Evolutionary conservation across 2,329 filamentous ascomycete genomes (phyloP).

Genomic region (Exserohilum turcica): DNA sequence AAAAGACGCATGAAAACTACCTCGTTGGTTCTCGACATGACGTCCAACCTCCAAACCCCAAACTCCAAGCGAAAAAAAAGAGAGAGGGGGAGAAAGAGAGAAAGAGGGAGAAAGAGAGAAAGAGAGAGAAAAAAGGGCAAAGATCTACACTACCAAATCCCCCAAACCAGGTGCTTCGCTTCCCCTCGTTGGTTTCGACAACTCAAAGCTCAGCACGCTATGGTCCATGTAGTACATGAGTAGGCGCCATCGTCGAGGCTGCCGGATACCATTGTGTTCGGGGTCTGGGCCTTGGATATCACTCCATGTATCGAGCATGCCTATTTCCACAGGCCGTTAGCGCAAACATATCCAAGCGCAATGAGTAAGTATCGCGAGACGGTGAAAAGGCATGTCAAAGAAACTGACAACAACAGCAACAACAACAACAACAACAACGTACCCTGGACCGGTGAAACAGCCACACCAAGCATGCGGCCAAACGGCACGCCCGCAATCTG

Average conservation of each 20-base stretch:
- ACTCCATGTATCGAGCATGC: conserved; percentile 1
- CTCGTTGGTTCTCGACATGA: too few species aligned
- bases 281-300: background rate
- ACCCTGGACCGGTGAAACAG: conserved; percentile 68
- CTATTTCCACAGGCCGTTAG: too few species aligned
- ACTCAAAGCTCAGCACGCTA: conserved; percentile 71
- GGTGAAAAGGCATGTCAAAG: too few species aligned
- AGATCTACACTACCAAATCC: conserved; percentile 31
- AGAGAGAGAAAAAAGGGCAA: too few species aligned
- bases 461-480: conserved; percentile 66
- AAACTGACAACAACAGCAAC: too few species aligned
- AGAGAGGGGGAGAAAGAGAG: too few species aligned
- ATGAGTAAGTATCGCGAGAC: too few species aligned
- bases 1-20: too few species aligned
- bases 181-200: conserved; percentile 48
- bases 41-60: too few species aligned
- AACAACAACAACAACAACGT: too few species aligned
- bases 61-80: background rate
- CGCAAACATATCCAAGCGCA: too few species aligned
- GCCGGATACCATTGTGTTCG: background rate
- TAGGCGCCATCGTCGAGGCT: conserved; percentile 63
- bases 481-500: conserved; percentile 11
- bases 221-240: conserved; percentile 75
- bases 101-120: too few species aligned
- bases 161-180: conserved; percentile 18